A percentile compares a stretch with the other conserved stretches of the same genome.
Conservation (phyloP, 2,329 filamentous ascomycete genomes). For the Calonectria pteridis region DNA sequence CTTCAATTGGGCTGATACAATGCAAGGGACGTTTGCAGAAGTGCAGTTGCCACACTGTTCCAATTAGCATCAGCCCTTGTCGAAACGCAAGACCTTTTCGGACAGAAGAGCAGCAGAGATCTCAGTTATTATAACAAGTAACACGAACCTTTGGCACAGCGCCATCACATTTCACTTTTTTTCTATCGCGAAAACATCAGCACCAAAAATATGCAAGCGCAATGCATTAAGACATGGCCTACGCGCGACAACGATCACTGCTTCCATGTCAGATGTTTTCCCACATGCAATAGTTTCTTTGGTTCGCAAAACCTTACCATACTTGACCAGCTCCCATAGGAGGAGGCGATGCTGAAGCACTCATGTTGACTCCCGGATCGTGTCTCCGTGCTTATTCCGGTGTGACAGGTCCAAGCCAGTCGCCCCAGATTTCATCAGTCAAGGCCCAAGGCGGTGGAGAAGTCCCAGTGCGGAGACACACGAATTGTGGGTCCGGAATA, state of each 20-base stretch:
- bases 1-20: constrained; percentile 2
- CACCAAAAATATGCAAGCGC: too few species aligned
- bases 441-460: background rate
- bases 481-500: background rate
- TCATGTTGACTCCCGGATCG: background rate
- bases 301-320: background rate
- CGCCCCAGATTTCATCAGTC: background rate
- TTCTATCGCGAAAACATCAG: background rate
- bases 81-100: background rate
- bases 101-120: background rate
- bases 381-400: background rate
- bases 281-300: background rate
- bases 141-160: background rate
- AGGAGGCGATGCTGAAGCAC: background rate
- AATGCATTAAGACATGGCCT: background rate
- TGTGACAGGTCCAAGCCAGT: background rate
- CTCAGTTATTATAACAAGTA: background rate
- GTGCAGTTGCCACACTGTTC: background rate
- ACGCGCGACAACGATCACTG: constrained; percentile 9
- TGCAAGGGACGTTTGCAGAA: background rate
- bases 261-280: background rate
- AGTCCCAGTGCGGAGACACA: background rate
- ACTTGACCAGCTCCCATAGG: constrained; percentile 3
- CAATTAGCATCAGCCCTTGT: background rate
- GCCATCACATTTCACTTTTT: background rate